Evolutionary conservation across 257 asterid genomes (phyloP), one percentile per base, ranked within the genome.

Genomic region (Ilex asprella): DNA sequence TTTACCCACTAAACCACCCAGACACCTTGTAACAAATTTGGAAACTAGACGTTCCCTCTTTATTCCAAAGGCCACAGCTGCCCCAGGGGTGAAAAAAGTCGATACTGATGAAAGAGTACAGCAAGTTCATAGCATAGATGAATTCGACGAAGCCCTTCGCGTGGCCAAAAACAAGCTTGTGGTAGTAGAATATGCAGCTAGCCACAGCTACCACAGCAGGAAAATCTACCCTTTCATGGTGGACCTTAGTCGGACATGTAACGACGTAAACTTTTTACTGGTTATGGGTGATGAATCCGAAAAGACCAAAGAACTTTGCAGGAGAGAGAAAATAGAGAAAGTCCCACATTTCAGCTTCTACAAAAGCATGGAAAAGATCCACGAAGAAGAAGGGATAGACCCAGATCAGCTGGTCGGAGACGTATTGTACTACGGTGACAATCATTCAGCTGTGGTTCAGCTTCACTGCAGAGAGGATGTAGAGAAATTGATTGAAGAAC

Each of bases 261-360:
- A 65, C 86, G 98, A 92, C 75, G 98, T 92, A 15, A 79, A 81
- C 43, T 92, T 92, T 70, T 44, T 92, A 0, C 87, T 92, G 2
- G 97, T 92, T 31, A 75, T 92, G 83, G 95, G 95, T 30, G 98
- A 92, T 64, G 98, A 92, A 55, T 81, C 96, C 1, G 97, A 80
- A 0, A 80, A 76, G 0, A 92, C 95, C 0, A 71, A 76, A 43
- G 78, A 61, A 10, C 95, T 92, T 50, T 89, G 90, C 77, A 77
- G 72, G 10, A 75, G 98, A 0, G 98, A 92, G 77, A 86, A 83
- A 1, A 80, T 92, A 35, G 79, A 76, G 0, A 69, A 73, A 61
- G 96, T 89, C 15, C 97, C 96, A 0, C 98, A 86, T 75, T 92
- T 92, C 83, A 92, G 74, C 80, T 92, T 92, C 84, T 92, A 92